Percentiles rank a stretch among this genome's conserved stretches.
phyloP scores from a whole-genome alignment of 2,329 filamentous ascomycete species.

The Scorias spongiosa region DNA sequence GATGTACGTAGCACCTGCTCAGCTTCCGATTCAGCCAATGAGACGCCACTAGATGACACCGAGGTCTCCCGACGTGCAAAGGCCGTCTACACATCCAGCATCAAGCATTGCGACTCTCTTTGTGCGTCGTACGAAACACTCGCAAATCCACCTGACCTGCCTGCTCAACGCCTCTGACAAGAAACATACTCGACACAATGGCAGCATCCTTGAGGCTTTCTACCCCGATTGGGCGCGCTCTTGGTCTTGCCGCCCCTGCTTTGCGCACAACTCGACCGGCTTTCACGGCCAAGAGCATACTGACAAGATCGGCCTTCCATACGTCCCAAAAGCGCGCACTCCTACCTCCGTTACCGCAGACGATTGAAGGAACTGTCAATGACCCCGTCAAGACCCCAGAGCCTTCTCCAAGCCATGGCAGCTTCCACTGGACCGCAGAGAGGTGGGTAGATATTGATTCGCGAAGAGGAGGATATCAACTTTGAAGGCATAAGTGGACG shows the following conservation, averaged over 20 bases:
- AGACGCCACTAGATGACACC: background rate
- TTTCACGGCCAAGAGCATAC: constrained; percentile 10
- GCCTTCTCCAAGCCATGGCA: constrained; percentile 65
- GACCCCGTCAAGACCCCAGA: constrained; percentile 64
- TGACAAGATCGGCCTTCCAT: constrained; percentile 66
- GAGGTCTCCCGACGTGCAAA: background rate
- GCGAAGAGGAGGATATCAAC: background rate
- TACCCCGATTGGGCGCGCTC: constrained; percentile 24
- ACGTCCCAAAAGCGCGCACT: constrained; percentile 60
- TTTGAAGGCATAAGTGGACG: background rate
- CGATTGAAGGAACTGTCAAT: constrained; percentile 48
- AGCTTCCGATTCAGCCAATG: background rate
- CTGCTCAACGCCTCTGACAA: background rate
- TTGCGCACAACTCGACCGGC: constrained; percentile 22
- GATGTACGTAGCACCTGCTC: background rate
- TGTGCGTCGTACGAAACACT: too few species aligned
- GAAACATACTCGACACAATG: background rate
- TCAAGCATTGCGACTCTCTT: too few species aligned
- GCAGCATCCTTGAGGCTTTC: constrained; percentile 4
- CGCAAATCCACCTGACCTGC: background rate
- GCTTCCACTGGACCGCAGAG: constrained; percentile 98
- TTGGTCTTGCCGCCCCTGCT: constrained; percentile 19
- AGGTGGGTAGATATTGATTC: constrained; percentile 27
- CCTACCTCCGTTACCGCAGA: constrained; percentile 63
- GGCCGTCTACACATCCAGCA: too few species aligned